phyloP scores from a whole-genome alignment of 2,329 filamentous ascomycete species.

The Cladophialophora exuberans region DNA sequence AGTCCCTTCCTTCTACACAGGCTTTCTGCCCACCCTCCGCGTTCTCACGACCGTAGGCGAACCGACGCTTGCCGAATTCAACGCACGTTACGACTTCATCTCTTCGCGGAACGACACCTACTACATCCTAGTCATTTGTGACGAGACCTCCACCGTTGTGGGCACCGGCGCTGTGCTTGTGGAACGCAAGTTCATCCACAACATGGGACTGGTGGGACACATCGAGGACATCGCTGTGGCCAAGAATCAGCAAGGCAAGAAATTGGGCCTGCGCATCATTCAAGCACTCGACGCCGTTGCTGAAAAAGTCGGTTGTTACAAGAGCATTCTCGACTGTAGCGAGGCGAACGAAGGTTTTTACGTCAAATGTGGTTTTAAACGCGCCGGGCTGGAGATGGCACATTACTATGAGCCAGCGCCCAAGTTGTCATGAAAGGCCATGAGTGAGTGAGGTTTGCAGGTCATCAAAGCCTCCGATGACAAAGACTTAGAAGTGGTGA shows the following conservation, averaged over 20 bases:
- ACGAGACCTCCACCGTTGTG: slow-evolving; percentile 72
- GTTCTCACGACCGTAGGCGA: slow-evolving; percentile 94
- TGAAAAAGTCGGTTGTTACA: slow-evolving; percentile 89
- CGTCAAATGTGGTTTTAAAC: slow-evolving; percentile 92
- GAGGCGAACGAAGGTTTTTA: slow-evolving; percentile 98
- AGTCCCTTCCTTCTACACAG: slow-evolving; percentile 12
- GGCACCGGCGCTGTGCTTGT: slow-evolving; percentile 88
- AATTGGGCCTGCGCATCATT: slow-evolving; percentile 88
- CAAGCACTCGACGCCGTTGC: slow-evolving; percentile 90
- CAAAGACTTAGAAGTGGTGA: neutral
- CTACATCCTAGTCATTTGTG: slow-evolving; percentile 83
- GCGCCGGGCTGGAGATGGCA: slow-evolving; percentile 93
- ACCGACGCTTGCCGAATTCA: slow-evolving; percentile 73
- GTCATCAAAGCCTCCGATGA: too few species aligned
- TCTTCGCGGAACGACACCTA: slow-evolving; percentile 73
- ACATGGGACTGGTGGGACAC: slow-evolving; percentile 73
- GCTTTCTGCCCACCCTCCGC: slow-evolving; percentile 88
- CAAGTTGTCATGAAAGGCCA: slow-evolving; percentile 19
- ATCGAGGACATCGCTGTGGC: slow-evolving; percentile 97
- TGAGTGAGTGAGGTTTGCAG: neutral
- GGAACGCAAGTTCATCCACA: slow-evolving; percentile 73
- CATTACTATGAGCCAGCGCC: slow-evolving; percentile 70
- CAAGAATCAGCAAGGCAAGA: slow-evolving; percentile 96
- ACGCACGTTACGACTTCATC: slow-evolving; percentile 82
- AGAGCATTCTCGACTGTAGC: slow-evolving; percentile 94